Conservation (phyloP, 148 eudicot genomes). For the Talinum fruticosum region DNA sequence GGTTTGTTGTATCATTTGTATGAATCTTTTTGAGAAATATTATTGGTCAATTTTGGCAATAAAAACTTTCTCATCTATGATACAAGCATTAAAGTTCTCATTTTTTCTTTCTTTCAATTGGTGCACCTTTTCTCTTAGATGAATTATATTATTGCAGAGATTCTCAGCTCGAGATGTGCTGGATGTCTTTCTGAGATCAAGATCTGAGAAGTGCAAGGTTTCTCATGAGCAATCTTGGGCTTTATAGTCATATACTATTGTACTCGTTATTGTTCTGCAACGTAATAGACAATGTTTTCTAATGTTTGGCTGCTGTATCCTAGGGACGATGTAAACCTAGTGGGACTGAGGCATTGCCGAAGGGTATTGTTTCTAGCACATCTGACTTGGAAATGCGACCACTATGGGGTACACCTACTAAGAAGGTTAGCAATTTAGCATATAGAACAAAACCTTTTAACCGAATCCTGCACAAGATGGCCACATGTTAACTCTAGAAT, state of each 20-base stretch:
- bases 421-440: slow-evolving; percentile 52
- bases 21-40: background rate
- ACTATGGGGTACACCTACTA: slow-evolving; percentile 48
- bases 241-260: background rate
- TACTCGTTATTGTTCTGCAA: background rate
- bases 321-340: slow-evolving; percentile 41
- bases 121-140: background rate
- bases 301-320: slow-evolving; percentile 13
- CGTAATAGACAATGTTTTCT: background rate
- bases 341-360: slow-evolving; percentile 59
- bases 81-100: background rate
- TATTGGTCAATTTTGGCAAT: background rate
- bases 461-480: background rate
- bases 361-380: slow-evolving; percentile 49
- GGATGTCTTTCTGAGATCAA: slow-evolving; percentile 22
- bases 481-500: background rate
- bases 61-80: background rate
- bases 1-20: background rate
- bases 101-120: background rate
- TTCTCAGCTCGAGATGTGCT: slow-evolving; percentile 28
- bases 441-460: background rate
- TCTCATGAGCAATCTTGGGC: slow-evolving; percentile 8
- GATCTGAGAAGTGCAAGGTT: slow-evolving; percentile 47
- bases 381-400: slow-evolving; percentile 66
- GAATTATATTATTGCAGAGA: slow-evolving; percentile 32